Base-by-base conservation (phyloP, 805 yeast species). In the Zygoascus bituminiphila region DNA sequence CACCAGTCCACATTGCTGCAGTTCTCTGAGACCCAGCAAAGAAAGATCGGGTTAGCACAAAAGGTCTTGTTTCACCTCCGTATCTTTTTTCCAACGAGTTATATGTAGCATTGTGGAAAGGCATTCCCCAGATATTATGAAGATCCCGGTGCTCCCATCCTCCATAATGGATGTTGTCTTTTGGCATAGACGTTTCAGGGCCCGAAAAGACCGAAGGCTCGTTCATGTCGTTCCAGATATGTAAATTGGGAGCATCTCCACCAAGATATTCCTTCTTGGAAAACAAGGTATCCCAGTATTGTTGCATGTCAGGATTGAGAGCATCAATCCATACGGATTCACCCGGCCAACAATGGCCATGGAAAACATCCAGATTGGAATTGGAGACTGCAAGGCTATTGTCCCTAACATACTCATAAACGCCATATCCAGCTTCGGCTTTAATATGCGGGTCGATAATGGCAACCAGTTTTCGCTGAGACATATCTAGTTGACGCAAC, bases 321-420 rank as follows among this genome's bases (percentile, higher is more conserved):
- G 95, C 74, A 58, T 93, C 98, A 48, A 93, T 78, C 98, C 98
- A 93, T 6, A 88, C 72, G 0, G 96, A 84, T 56, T 86, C 88
- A 1, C 98, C 98, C 1, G 98, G 97, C 98, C 98, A 93, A 65
- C 98, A 93, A 63, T 88, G 94, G 2, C 96, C 98, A 44, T 77
- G 72, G 62, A 72, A 89, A 1, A 77, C 66, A 1, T 71, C 61
- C 22, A 79, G 81, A 1, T 63, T 54, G 19, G 65, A 63, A 44
- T 76, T 68, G 52, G 69, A 63, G 19, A 88, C 71, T 0, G 77
- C 78, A 7, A 77, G 59, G 4, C 66, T 60, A 7, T 72, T 58
- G 12, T 69, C 56, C 5, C 62, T 65, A 21, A 87, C 62, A 1
- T 55, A 62, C 1, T 82, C 74, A 59, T 88, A 82, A 1, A 87